phyloP scores from a whole-genome alignment of 129 eudicot species.

The Ambrosia artemisiifolia region DNA sequence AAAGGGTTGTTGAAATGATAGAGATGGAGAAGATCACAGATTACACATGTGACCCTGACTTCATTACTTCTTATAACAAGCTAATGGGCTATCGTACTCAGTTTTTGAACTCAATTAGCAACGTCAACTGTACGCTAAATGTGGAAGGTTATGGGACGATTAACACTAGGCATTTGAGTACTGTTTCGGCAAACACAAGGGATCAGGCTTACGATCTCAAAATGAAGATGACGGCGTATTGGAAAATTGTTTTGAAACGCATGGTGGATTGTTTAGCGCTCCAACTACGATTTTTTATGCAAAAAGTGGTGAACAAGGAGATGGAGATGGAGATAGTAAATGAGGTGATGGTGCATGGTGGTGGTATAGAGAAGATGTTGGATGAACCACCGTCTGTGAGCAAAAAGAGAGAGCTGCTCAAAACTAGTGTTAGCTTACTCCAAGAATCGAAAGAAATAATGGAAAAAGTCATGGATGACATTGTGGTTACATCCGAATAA shows the following conservation, averaged over 20 bases:
- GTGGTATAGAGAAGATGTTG: conserved; percentile 1
- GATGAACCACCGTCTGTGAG: conserved; percentile 6
- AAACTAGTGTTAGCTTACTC: conserved; percentile 12
- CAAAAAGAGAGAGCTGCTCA: conserved; percentile 23
- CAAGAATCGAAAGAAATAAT: conserved; percentile 1
- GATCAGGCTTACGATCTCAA: conserved; percentile 38
- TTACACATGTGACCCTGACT: conserved; percentile 33
- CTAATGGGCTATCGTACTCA: not conserved
- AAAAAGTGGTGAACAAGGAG: conserved; percentile 13
- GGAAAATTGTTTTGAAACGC: conserved; percentile 34
- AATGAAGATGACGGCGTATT: conserved; percentile 38
- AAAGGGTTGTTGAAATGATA: conserved; percentile 25
- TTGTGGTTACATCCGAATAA: not conserved
- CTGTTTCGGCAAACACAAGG: not conserved
- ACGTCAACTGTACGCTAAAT: too few species aligned
- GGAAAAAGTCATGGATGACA: conserved; percentile 1
- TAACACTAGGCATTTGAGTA: conserved; percentile 13
- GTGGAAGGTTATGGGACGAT: conserved; percentile 17
- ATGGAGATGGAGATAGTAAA: conserved; percentile 1
- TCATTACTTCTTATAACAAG: not conserved
- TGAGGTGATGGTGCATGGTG: conserved; percentile 2
- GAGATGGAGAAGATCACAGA: conserved; percentile 11
- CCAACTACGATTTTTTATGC: conserved; percentile 15
- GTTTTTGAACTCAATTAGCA: conserved; percentile 2
- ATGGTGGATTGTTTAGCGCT: conserved; percentile 29